Base-by-base conservation (phyloP, 2,329 filamentous ascomycete species). In the Exophiala viscosa region DNA sequence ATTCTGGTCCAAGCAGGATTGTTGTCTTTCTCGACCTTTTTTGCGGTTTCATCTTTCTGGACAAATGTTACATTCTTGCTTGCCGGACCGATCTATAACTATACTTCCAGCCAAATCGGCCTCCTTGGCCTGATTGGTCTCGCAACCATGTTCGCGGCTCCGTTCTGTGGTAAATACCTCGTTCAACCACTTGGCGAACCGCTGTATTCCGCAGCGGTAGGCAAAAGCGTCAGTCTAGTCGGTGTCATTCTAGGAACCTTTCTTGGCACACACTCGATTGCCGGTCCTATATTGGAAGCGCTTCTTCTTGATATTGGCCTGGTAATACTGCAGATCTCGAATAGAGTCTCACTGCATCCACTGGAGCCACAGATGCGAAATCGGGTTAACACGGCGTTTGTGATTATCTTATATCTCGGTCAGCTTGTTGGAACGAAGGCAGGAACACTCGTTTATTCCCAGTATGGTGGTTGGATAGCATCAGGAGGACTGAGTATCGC, bases 51-150 rank as follows among this genome's bases (percentile, higher is more conserved):
- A 2, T 73, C 69, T 14, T 85, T 84, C 71, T 87, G 84, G 84
- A 87, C 84, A 0, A 91, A 87, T 0, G 68, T 93, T 32, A 91
- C 87, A 0, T 93, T 93, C 65, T 75, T 92, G 4, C 79, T 93
- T 15, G 81, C 86, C 0, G 84, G 79, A 0, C 70, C 78, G 1
- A 87, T 87, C 0, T 93, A 88, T 63, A 67, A 77, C 48, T 91
- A 86, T 65, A 71, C 76, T 0, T 81, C 86, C 0, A 66, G 88
- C 0, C 74, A 78, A 3, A 90, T 92, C 43, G 88, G 88, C 0
- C 75, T 93, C 3, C 91, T 92, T 66, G 86, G 87, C 0, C 73
- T 93, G 2, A 86, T 90, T 45, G 88, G 86, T 1, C 81, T 92
- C 9, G 80, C 76, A 0, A 80, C 83, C 9, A 87, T 92, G 68